Conservation (phyloP, 768 basidiomycete species). For the Tylopilus vinaceipallidus region DNA sequence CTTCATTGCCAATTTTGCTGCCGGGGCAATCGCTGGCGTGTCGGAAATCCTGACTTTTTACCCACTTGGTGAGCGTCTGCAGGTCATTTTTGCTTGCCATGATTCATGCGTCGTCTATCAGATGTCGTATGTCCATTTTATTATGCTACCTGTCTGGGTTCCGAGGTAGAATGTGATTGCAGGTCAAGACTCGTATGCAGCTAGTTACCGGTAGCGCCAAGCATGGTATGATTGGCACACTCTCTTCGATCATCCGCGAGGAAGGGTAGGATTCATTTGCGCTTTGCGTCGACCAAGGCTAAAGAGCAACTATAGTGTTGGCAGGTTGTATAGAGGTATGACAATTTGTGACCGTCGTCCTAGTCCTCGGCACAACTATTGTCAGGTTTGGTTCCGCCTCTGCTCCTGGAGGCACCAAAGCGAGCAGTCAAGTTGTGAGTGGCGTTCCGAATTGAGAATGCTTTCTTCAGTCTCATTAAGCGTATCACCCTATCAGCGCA, state of each 20-base stretch:
- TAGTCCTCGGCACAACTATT: neutral
- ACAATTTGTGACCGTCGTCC: neutral
- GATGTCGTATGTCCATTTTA: constrained; percentile 73
- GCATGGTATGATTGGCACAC: constrained; percentile 78
- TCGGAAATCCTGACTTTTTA: constrained; percentile 84
- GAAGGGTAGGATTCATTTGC: constrained; percentile 69
- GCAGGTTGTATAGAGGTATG: constrained; percentile 85
- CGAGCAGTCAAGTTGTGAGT: constrained; percentile 92
- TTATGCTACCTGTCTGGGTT: neutral
- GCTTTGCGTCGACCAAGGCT: neutral
- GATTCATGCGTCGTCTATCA: constrained; percentile 27
- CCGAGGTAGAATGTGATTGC: constrained; percentile 11
- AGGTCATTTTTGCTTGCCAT: neutral
- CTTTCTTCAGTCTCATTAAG: constrained; percentile 1
- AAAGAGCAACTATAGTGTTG: constrained; percentile 44
- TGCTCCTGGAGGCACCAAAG: constrained; percentile 96
- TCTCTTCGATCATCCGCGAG: constrained; percentile 77
- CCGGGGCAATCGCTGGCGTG: constrained; percentile 94
- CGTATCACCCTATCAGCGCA: constrained; percentile 43
- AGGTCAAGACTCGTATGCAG: constrained; percentile 99
- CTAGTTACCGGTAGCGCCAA: constrained; percentile 81
- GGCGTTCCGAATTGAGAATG: neutral
- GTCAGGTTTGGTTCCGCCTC: constrained; percentile 86
- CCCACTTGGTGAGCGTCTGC: constrained; percentile 66
- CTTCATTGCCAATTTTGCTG: constrained; percentile 86